Evolutionary conservation across 2,329 filamentous ascomycete species (phyloP).

Genomic region (Neopestalotiopsis sp.): DNA sequence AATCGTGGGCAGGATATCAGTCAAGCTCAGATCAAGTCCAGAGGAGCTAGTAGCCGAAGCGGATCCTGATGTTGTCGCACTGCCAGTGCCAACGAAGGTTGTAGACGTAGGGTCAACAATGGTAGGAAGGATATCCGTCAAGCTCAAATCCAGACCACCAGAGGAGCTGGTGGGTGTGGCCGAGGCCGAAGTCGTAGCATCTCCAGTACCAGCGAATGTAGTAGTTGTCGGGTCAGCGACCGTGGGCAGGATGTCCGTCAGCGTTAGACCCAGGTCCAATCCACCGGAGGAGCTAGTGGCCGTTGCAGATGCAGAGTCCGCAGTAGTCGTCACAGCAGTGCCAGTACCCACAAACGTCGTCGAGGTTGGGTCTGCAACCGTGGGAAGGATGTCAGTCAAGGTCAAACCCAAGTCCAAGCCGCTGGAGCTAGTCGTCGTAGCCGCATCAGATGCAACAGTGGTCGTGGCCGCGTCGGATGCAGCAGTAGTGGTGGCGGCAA

Average conservation of each 20-base stretch:
- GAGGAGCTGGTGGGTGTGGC: not conserved
- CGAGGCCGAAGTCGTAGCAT: constrained; percentile 7
- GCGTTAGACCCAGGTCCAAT: not conserved
- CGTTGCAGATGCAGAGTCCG: constrained; percentile 8
- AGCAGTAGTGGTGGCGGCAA: not conserved
- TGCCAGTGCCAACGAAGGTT: constrained; percentile 1
- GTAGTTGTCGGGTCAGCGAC: constrained; percentile 7
- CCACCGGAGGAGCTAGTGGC: not conserved
- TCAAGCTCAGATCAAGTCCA: constrained; percentile 2
- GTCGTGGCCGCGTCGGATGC: not conserved
- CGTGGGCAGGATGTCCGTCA: constrained; percentile 14
- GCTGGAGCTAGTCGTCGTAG: not conserved
- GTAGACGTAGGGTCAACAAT: constrained; percentile 13
- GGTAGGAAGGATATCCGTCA: not conserved
- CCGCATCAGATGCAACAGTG: not conserved
- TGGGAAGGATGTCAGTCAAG: not conserved
- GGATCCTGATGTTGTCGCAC: not conserved
- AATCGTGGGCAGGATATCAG: constrained; percentile 4
- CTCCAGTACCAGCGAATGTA: constrained; percentile 9
- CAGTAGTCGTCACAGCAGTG: not conserved
- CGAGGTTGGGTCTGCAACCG: not conserved
- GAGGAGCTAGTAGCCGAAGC: not conserved
- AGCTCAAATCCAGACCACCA: not conserved
- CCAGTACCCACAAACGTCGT: constrained; percentile 5
- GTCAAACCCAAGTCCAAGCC: not conserved